A percentile compares a stretch with the other conserved stretches of the same genome.
Conservation (phyloP, 306 rosid species). For the Glycyrrhiza uralensis region DNA sequence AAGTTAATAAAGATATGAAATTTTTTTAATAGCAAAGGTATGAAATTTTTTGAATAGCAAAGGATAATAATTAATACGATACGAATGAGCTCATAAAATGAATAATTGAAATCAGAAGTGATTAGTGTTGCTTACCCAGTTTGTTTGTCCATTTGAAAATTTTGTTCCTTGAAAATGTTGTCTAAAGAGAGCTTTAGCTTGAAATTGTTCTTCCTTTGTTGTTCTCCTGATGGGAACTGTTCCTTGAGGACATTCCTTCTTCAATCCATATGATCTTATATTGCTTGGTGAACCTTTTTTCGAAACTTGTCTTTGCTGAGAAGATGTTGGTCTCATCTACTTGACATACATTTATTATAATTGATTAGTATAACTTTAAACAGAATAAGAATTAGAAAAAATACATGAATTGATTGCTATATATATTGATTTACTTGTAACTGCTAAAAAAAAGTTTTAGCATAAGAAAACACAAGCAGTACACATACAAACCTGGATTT, state of each 20-base stretch:
- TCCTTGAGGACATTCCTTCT: not conserved
- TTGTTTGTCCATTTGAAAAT: not conserved
- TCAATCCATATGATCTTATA: not conserved
- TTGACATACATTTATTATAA: not conserved
- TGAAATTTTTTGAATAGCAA: too few relatives aligned
- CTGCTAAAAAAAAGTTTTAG: too few relatives aligned
- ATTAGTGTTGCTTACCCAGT: not conserved
- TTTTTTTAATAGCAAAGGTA: too few relatives aligned
- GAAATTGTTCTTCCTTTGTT: not conserved
- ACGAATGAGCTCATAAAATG: not conserved
- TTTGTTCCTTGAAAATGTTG: not conserved
- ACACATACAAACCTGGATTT: not conserved
- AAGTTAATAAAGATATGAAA: too few relatives aligned
- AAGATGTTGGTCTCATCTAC: not conserved
- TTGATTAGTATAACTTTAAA: not conserved
- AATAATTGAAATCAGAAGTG: too few relatives aligned
- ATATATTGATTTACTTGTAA: too few relatives aligned
- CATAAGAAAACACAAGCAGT: too few relatives aligned
- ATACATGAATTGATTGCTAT: too few relatives aligned
- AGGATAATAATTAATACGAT: too few relatives aligned
- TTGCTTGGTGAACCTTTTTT: not conserved
- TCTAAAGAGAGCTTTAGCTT: not conserved
- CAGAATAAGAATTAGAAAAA: not conserved
- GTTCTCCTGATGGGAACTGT: slow-evolving; percentile 14
- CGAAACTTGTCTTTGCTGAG: not conserved